Percentiles rank a stretch among this genome's conserved stretches.
Conservation (phyloP, 257 asterid genomes). For the Solanum chmielewskii region DNA sequence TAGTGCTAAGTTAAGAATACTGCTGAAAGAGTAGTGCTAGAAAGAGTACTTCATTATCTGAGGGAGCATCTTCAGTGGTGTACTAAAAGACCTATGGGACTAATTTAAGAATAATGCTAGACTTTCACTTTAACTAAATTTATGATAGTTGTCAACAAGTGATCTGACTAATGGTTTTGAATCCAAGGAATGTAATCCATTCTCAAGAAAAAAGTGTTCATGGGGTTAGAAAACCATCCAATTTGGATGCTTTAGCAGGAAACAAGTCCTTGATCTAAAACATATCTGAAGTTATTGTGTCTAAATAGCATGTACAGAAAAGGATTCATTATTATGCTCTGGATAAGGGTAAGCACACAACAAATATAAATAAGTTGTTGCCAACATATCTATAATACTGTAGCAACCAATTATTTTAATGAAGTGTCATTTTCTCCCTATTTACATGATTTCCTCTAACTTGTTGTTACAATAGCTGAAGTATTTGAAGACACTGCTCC, state of each 20-base stretch:
- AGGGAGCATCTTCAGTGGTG: neutral
- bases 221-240: neutral
- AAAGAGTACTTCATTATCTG: no score
- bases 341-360: neutral
- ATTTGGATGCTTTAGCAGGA: neutral
- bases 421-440: neutral
- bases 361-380: neutral
- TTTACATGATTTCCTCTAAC: neutral
- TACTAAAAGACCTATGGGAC: neutral
- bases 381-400: neutral
- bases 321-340: neutral
- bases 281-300: neutral
- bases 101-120: neutral
- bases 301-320: neutral
- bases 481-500: slow-evolving; percentile 90
- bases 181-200: neutral
- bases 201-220: neutral
- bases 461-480: slow-evolving; percentile 36
- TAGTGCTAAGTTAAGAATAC: neutral
- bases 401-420: neutral
- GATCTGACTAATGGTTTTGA: neutral
- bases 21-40: neutral
- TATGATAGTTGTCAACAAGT: neutral
- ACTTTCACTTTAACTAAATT: neutral
- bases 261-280: neutral